Evolutionary conservation across 331 rosid genomes (phyloP), one percentile per base, ranked within the genome.

Genomic region (Phaseolus coccineus): DNA sequence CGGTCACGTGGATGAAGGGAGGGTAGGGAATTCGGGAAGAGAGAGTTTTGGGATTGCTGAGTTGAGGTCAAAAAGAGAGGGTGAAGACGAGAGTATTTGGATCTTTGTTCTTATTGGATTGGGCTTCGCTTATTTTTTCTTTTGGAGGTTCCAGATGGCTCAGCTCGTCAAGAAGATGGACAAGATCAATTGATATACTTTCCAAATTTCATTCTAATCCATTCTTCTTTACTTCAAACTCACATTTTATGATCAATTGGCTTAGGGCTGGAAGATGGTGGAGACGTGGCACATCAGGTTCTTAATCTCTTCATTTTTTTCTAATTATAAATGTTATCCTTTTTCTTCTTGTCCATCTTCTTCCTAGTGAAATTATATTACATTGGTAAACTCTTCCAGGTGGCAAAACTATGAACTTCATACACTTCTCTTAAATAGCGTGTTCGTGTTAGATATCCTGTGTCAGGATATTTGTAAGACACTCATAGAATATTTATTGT

Each of bases 281-380:
- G 99, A 79, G 99, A 51, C 97, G 99, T 0, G 98, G 99, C 61
- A 96, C 99, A 80, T 96, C 99, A 90, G 98, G 99, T 95, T 80
- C 77, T 52, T 63, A 74, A 24, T 55, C 25, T 74, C 70, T 15
- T 71, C 13, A 77, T 59, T 19, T 56, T 37, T 52, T 19, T 62
- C 30, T 24, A 22, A 55, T 58, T 74, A 59, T 8, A 48, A 63
- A 22, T 67, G 62, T 69, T 27, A 33, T 28, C 58, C 47, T 25
- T 31, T 47, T 19, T 24, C n/a, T 28, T 77, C 44, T 66, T 53
- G 30, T 48, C 59, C 42, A 37, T 68, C 42, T 53, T 33, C 70
- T 66, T 56, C 31, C 19, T 56, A 51, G 52, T 68, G 37, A 64
- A 74, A 64, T 78, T 73, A 4, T 28, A 16, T 66, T 19, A 72